Conservation (phyloP, 306 rosid species). For the Calophaca sinica region DNA sequence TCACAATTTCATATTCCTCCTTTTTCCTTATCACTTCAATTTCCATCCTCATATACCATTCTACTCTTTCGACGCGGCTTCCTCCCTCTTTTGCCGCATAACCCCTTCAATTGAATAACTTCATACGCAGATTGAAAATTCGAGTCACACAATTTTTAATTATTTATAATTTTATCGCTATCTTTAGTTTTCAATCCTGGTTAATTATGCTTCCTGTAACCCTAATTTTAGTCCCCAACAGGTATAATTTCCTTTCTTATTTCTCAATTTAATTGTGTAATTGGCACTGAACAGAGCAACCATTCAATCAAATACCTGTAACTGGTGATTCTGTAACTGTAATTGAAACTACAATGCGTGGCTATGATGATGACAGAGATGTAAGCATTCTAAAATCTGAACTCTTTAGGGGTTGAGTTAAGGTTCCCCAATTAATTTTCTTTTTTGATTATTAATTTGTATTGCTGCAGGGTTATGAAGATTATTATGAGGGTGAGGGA, state of each 20-base stretch:
- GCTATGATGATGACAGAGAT: constrained; percentile 51
- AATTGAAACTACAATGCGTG: constrained; percentile 57
- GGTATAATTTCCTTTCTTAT: not conserved
- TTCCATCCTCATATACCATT: not conserved
- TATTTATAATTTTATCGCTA: too few species aligned
- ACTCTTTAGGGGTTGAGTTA: constrained; percentile 3
- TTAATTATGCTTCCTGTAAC: too few species aligned
- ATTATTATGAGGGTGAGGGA: constrained; percentile 63
- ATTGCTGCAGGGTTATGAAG: constrained; percentile 25
- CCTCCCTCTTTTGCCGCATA: not conserved
- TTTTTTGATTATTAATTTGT: not conserved
- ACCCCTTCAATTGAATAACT: not conserved
- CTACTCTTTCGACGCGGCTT: too few species aligned
- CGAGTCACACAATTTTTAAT: not conserved
- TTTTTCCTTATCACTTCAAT: not conserved
- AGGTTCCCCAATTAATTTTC: not conserved
- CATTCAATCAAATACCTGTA: constrained; percentile 5
- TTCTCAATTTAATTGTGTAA: constrained; percentile 1
- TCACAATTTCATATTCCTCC: not conserved
- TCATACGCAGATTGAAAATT: constrained; percentile 7
- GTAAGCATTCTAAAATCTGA: constrained; percentile 48
- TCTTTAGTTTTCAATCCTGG: not conserved
- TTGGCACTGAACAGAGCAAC: constrained; percentile 20
- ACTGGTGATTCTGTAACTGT: constrained; percentile 31
- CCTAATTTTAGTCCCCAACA: not conserved